Percentiles rank a stretch among this genome's conserved stretches.
Evolutionary conservation across 2,329 filamentous ascomycete genomes (phyloP).

Genomic region (Phialophora tarda): DNA sequence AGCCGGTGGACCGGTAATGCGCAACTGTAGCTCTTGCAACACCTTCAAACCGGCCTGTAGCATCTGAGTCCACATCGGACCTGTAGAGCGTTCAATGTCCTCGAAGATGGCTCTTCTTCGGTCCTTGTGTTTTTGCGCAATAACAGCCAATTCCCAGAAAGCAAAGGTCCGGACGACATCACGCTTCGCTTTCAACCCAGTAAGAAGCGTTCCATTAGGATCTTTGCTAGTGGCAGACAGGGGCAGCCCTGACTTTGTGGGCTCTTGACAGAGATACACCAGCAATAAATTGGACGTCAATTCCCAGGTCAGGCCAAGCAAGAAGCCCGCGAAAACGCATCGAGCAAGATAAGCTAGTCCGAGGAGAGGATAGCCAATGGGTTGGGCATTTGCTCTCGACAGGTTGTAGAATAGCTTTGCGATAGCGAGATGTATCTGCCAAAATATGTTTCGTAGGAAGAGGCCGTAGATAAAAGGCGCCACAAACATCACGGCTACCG

Average conservation of each 20-base stretch:
- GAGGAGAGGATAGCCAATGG: constrained; percentile 63
- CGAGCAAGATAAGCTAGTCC: constrained; percentile 49
- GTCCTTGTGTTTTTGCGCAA: constrained; percentile 74
- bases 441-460: constrained; percentile 67
- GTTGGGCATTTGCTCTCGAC: constrained; percentile 68
- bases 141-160: constrained; percentile 86
- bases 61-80: constrained; percentile 81
- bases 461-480: constrained; percentile 66
- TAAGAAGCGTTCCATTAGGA: constrained; percentile 86
- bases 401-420: constrained; percentile 77
- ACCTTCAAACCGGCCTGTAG: constrained; percentile 71
- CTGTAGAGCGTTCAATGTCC: constrained; percentile 82
- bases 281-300: constrained; percentile 78
- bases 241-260: constrained; percentile 81
- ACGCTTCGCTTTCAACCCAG: constrained; percentile 83
- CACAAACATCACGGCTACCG: constrained; percentile 51
- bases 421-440: constrained; percentile 72
- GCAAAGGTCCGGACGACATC: constrained; percentile 79
- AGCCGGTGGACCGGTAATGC: constrained; percentile 60
- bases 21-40: constrained; percentile 68
- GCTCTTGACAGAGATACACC: constrained; percentile 77
- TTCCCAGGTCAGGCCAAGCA: constrained; percentile 77
- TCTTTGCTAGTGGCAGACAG: constrained; percentile 86
- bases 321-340: constrained; percentile 65
- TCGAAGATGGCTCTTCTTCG: constrained; percentile 81